Conservation (phyloP, 2,329 filamentous ascomycete genomes). For the Didymella glomerata region DNA sequence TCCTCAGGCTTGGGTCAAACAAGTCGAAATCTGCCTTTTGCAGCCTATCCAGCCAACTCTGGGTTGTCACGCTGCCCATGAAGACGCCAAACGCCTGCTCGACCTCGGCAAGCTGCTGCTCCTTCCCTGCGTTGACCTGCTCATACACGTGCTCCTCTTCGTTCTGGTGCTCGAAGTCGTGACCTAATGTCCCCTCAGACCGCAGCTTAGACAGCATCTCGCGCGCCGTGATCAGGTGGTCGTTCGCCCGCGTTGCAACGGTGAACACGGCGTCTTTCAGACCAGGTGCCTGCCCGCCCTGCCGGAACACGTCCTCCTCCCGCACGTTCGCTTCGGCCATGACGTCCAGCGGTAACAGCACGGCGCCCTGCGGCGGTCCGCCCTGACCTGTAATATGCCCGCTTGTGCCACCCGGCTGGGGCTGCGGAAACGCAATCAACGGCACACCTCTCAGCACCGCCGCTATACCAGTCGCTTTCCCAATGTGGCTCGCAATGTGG, state of each 20-base stretch:
- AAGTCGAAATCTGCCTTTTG: constrained; percentile 87
- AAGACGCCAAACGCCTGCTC: constrained; percentile 79
- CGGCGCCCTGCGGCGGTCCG: constrained; percentile 64
- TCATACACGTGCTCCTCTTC: constrained; percentile 72
- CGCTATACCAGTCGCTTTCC: constrained; percentile 89
- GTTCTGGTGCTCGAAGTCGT: constrained; percentile 86
- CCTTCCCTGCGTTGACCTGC: constrained; percentile 47
- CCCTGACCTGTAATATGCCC: constrained; percentile 48
- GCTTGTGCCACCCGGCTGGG: constrained; percentile 61
- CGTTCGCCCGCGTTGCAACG: constrained; percentile 91
- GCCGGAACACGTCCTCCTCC: constrained; percentile 88
- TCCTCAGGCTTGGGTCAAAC: constrained; percentile 68
- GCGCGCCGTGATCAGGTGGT: constrained; percentile 91
- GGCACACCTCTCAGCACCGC: constrained; percentile 88
- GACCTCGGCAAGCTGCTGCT: constrained; percentile 60
- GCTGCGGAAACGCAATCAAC: constrained; percentile 80
- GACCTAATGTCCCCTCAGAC: constrained; percentile 76
- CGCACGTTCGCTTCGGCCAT: constrained; percentile 83
- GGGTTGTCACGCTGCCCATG: constrained; percentile 79
- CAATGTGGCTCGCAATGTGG: constrained; percentile 92
- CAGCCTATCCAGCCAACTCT: constrained; percentile 78
- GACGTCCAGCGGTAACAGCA: constrained; percentile 86
- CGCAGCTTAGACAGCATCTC: constrained; percentile 87
- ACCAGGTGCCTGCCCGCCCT: constrained; percentile 79
- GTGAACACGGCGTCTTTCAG: constrained; percentile 89